A percentile compares a stretch with the other conserved stretches of the same genome.
Evolutionary conservation across 2,329 filamentous ascomycete genomes (phyloP).

Genomic region (Bimuria novae-zelandiae): DNA sequence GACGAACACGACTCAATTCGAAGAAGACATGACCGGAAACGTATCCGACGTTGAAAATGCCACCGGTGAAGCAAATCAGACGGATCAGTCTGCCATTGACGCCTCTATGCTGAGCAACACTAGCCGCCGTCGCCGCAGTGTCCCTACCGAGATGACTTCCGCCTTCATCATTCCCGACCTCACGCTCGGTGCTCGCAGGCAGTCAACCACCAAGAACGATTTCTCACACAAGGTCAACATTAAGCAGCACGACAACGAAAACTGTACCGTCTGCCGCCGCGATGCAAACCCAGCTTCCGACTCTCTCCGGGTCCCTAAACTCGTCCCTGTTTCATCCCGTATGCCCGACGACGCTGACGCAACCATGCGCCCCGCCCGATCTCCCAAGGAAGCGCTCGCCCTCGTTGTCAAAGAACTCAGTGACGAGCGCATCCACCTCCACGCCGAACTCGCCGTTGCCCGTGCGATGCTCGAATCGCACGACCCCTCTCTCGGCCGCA

Average conservation of each 20-base stretch:
- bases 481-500: conserved; percentile 64
- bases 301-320: conserved; percentile 52
- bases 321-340: conserved; percentile 56
- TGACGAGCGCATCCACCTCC: conserved; percentile 79
- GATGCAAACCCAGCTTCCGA: conserved; percentile 37
- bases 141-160: conserved; percentile 62
- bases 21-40: conserved; percentile 43
- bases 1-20: conserved; percentile 35
- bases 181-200: conserved; percentile 51
- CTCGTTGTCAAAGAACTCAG: conserved; percentile 81
- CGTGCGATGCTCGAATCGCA: conserved; percentile 65
- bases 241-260: conserved; percentile 56
- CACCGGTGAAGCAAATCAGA: conserved; percentile 35
- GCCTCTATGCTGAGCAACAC: conserved; percentile 55
- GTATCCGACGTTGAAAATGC: conserved; percentile 30
- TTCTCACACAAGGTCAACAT: conserved; percentile 27
- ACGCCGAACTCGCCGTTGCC: conserved; percentile 67
- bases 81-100: conserved; percentile 34
- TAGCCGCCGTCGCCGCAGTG: conserved; percentile 55
- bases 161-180: conserved; percentile 69
- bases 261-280: conserved; percentile 62
- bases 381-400: conserved; percentile 73
- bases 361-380: conserved; percentile 65
- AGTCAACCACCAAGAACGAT: conserved; percentile 25
- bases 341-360: conserved; percentile 60